Evolutionary conservation across 2,329 filamentous ascomycete species (phyloP), one percentile per base, ranked within the genome.

Genomic region (Aspergillus puulaauensis): DNA sequence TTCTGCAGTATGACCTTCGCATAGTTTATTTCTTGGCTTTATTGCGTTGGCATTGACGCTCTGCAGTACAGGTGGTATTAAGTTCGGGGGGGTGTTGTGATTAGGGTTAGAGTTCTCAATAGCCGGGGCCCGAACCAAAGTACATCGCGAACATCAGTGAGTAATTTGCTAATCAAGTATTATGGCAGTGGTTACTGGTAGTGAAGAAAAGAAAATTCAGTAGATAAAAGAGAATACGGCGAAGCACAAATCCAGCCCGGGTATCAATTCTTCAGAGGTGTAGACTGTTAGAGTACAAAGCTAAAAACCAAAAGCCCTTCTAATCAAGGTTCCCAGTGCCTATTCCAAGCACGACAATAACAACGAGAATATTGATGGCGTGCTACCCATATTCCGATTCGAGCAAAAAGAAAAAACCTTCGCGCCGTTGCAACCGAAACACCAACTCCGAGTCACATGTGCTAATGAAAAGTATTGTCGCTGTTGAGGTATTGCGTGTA

Each of bases 201-300:
- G 17, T n/a, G 4, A 35, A 46, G 6, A 19, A 44, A 14, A 31
- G 23, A 24, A 24, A 24, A 11, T 11, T 4, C 8, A 31, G 15
- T 44, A 57, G 31, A 45, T 41, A 47, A 43, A 37, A 17, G 33
- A 27, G 44, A 43, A 23, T 31, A 46, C 35, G 14, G 23, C 43
- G 45, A 56, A 56, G 31, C 35, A 40, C 52, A 55, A 60, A 43
- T 54, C 57, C 53, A 60, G 54, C 62, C 60, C 43, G 62, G 62
- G 62, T 64, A 64, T 64, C 62, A 64, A 61, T 64, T 64, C 62
- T 60, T 58, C 9, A 52, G 50, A 43, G 49, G 33, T 24, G 43
- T 62, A 62, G 46, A 27, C 31, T 57, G 52, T 15, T 54, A 55
- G 27, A 57, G 41, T 55, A 51, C 45, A 59, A 50, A 44, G 23